Evolutionary conservation across 2,329 filamentous ascomycete species (phyloP).

Genomic region (Cyanodermella asteris): DNA sequence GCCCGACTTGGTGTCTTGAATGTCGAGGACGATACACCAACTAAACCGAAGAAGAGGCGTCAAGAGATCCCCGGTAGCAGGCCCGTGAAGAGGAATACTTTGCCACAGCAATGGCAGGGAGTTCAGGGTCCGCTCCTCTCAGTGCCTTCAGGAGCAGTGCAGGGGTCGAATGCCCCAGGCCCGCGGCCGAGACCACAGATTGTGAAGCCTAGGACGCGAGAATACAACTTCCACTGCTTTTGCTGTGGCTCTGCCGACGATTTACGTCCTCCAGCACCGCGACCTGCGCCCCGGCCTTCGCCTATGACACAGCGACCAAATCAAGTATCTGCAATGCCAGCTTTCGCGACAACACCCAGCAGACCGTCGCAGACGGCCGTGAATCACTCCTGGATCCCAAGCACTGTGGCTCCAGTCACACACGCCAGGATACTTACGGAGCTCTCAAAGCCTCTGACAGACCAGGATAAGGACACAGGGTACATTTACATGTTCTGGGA

Average conservation of each 20-base stretch:
- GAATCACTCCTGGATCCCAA: slow-evolving; percentile 40
- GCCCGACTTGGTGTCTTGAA: slow-evolving; percentile 58
- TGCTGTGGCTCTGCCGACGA: slow-evolving; percentile 2
- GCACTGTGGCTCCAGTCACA: slow-evolving; percentile 41
- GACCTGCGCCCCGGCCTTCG: not conserved
- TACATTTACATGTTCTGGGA: slow-evolving; percentile 99
- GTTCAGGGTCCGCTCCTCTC: slow-evolving; percentile 23
- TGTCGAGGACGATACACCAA: slow-evolving; percentile 20
- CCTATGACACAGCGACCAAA: no score
- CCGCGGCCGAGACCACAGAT: slow-evolving; percentile 5
- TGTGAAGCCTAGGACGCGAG: slow-evolving; percentile 3
- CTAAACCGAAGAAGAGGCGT: slow-evolving; percentile 8
- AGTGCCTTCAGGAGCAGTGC: slow-evolving; percentile 17
- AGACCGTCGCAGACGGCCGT: slow-evolving; percentile 1
- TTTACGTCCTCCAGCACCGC: slow-evolving; percentile 2
- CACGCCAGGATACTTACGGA: slow-evolving; percentile 53
- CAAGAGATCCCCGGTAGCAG: slow-evolving; percentile 8
- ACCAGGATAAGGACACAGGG: slow-evolving; percentile 52
- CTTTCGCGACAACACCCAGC: not conserved
- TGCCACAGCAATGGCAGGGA: slow-evolving; percentile 23
- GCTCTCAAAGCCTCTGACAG: slow-evolving; percentile 51
- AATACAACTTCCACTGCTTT: slow-evolving; percentile 7
- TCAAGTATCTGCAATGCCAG: no score
- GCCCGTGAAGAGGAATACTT: slow-evolving; percentile 8
- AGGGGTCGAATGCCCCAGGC: slow-evolving; percentile 1